Conservation (phyloP, 108 stramenopile species). For the Poteriospumella lacustris region DNA sequence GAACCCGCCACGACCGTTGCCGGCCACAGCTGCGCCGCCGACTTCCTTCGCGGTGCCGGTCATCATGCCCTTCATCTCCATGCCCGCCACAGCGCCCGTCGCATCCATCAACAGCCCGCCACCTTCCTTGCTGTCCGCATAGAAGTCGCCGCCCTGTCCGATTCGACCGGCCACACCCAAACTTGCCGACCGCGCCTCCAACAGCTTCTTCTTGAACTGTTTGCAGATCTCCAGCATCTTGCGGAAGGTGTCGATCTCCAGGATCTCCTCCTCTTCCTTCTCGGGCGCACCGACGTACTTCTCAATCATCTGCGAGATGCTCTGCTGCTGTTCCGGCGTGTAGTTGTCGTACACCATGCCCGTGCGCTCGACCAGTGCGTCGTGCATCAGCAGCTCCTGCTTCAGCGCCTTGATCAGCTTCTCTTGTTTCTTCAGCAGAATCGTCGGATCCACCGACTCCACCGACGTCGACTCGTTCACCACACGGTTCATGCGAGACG, state of each 20-base stretch:
- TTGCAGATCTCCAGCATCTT: conserved; percentile 58
- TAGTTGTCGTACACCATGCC: conserved; percentile 56
- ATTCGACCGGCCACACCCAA: too few relatives aligned
- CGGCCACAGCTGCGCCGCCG: conserved; percentile 31
- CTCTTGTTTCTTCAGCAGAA: conserved; percentile 49
- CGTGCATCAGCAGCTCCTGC: conserved; percentile 64
- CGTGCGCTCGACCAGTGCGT: conserved; percentile 55
- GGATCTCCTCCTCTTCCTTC: conserved; percentile 1
- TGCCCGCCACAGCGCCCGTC: not conserved
- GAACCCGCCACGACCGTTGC: conserved; percentile 34
- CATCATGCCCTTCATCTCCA: not conserved
- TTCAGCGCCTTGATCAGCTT: conserved; percentile 52
- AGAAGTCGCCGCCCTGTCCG: too few relatives aligned
- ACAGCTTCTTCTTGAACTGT: conserved; percentile 52
- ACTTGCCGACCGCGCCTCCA: conserved; percentile 33
- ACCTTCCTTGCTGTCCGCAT: too few relatives aligned
- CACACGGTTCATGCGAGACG: conserved; percentile 15
- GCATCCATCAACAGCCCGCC: too few relatives aligned
- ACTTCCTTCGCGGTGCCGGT: conserved; percentile 17
- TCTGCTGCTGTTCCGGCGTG: conserved; percentile 57
- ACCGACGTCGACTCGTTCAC: conserved; percentile 33
- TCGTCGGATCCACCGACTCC: conserved; percentile 42
- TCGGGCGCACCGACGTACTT: not conserved
- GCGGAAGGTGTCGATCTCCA: conserved; percentile 46
- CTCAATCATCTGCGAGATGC: not conserved